Evolutionary conservation across 202 grass and related monocot species (phyloP), one percentile per base, ranked within the genome.

Genomic region (Carex arenaria): DNA sequence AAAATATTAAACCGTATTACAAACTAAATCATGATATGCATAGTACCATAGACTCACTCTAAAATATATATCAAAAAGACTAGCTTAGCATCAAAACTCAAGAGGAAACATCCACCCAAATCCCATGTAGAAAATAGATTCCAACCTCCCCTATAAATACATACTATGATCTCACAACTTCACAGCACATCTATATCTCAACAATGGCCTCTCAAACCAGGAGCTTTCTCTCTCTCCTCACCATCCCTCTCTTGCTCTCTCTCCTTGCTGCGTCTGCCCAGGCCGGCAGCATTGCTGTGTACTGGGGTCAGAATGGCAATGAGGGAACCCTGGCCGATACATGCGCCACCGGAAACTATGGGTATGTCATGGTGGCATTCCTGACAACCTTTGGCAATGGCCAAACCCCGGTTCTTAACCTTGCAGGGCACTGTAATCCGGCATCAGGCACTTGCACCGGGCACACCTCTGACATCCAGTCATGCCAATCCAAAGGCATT

Each of bases 221-320:
- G 12, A 52, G 1, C 8, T 15, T 38, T 26, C 12, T 49, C 20
- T 26, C 31, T 64, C 86, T 78, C 5, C 72, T 95, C 80, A 17
- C 65, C 3, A 53, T 70, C 64, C n/a, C 73, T 57, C 30, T 87
- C 18, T 13, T 87, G 3, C 17, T 80, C 60, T 87, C 75, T 10
- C 38, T 91, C 45, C 62, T 89, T 1, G 26, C 74, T 0, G 79
- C 80, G 1, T 70, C 57, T 5, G 70, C 88, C 72, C 80, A 84
- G 10, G 90, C 82, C 57, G 93, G 93, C 13, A 34, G 59, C 43
- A 92, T 95, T 79, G 80, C 93, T 6, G 51, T 92, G 7, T 95
- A 92, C 67, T 95, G 90, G 93, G 93, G 90, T 31, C 90, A 92
- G 84, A 90, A 92, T 57, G 81, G 61, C 64, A 82, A 82, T 0